Conservation (phyloP, 116 monocot genomes). For the Iris pallida region DNA sequence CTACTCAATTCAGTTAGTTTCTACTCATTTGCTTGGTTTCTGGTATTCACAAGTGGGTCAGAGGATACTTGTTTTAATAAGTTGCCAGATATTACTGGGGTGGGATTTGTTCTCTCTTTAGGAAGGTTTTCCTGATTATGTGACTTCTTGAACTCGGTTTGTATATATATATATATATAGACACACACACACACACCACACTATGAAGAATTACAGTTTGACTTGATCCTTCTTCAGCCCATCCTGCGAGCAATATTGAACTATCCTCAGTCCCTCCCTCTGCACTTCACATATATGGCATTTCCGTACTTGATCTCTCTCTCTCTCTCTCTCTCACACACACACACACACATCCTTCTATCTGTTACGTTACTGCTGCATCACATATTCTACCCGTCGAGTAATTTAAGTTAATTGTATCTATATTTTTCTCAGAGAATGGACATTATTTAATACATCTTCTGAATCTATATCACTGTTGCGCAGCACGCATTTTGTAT, state of each 20-base stretch:
- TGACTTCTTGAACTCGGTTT: neutral
- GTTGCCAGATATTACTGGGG: neutral
- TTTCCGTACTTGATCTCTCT: too few relatives aligned
- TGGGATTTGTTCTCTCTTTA: neutral
- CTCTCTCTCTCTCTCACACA: too few relatives aligned
- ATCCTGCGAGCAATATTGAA: too few relatives aligned
- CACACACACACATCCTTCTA: too few relatives aligned
- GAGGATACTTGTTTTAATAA: neutral
- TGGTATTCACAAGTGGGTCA: constrained; percentile 8
- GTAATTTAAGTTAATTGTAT: neutral
- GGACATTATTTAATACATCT: neutral
- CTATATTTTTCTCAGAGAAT: neutral
- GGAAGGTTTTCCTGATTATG: neutral
- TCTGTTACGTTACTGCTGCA: too few relatives aligned
- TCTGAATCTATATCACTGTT: constrained; percentile 1
- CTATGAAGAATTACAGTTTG: neutral
- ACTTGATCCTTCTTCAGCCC: neutral
- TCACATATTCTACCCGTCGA: too few relatives aligned
- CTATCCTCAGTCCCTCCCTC: too few relatives aligned
- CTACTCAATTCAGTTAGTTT: constrained; percentile 2
- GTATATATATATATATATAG: neutral
- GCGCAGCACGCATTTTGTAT: neutral
- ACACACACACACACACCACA: neutral
- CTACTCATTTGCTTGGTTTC: constrained; percentile 5
- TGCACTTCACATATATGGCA: too few relatives aligned